A percentile compares a stretch with the other conserved stretches of the same genome.
These are phyloP conservation scores for Parasitella parasitica DNA, from an alignment of 371 early-diverging fungal species.

Conservation along the genomic window DNA sequence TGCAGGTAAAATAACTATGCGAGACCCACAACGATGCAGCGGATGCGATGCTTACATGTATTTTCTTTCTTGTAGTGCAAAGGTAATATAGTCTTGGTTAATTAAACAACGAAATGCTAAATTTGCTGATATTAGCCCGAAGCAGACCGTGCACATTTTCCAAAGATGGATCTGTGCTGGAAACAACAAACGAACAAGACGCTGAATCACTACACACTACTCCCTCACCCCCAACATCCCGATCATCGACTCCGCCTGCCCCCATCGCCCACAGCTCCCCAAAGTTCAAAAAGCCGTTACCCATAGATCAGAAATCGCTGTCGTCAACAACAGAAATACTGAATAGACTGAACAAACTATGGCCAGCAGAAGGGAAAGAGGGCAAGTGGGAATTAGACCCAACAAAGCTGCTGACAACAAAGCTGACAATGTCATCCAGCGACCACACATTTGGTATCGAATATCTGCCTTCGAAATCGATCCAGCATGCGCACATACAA, in stretches of 20 bases:
- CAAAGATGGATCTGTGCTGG: constrained; percentile 18
- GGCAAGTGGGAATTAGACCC: constrained; percentile 28
- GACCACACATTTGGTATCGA: background rate
- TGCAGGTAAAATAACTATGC: constrained; percentile 48
- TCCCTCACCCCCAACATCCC: background rate
- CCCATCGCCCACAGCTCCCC: background rate
- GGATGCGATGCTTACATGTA: too few relatives aligned
- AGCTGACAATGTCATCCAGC: background rate
- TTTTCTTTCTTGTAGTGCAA: constrained; percentile 10
- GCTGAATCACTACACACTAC: background rate
- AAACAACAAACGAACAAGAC: constrained; percentile 2
- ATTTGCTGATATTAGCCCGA: constrained; percentile 17
- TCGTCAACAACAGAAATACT: constrained; percentile 4
- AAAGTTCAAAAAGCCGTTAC: background rate
- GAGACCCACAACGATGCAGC: background rate
- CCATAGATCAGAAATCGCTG: background rate
- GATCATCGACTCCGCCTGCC: background rate
- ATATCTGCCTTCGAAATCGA: constrained; percentile 12
- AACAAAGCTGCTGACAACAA: background rate
- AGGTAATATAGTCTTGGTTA: background rate
- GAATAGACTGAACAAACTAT: constrained; percentile 2
- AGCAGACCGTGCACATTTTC: constrained; percentile 30
- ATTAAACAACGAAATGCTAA: too few relatives aligned
- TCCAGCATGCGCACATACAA: constrained; percentile 16
- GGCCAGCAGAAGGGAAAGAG: constrained; percentile 28